These are phyloP conservation scores for Calvatia gigantea DNA, from an alignment of 768 basidiomycete species.

Conservation along the genomic window DNA sequence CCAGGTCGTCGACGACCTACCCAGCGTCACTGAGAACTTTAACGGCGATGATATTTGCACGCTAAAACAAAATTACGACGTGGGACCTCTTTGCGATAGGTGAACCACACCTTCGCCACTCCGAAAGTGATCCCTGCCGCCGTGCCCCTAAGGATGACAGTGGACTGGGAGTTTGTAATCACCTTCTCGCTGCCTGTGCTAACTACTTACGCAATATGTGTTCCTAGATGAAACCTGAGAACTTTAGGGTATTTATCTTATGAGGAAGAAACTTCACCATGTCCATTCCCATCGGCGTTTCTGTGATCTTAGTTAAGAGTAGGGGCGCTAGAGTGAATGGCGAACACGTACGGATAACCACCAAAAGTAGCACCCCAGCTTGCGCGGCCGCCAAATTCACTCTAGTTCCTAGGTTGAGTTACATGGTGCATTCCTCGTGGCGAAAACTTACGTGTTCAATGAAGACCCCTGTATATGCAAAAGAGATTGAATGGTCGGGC, in stretches of 20 bases:
- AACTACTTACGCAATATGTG: background rate
- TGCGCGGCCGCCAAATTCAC: constrained; percentile 17
- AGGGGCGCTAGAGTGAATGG: too few relatives aligned
- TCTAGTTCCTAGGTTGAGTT: background rate
- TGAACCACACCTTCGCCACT: constrained; percentile 15
- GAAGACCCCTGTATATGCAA: constrained; percentile 17
- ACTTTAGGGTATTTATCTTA: background rate
- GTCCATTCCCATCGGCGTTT: background rate
- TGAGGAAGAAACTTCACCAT: background rate
- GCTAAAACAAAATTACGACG: background rate
- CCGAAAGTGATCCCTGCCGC: constrained; percentile 15
- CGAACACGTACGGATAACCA: constrained; percentile 14
- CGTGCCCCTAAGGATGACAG: constrained; percentile 3
- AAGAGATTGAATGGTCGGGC: background rate
- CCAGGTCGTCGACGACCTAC: constrained; percentile 9
- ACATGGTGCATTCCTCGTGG: background rate
- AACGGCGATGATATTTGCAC: constrained; percentile 32
- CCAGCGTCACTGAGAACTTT: constrained; percentile 34
- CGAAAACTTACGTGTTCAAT: background rate
- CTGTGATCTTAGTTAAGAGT: background rate
- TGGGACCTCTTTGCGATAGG: background rate
- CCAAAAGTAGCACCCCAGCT: constrained; percentile 17
- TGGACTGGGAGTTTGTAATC: background rate
- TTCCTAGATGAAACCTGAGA: background rate
- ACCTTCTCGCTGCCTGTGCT: too few relatives aligned